A percentile compares a stretch with the other conserved stretches of the same genome.
Evolutionary conservation across 768 basidiomycete genomes (phyloP).

Genomic region (Suillus fuscotomentosus): DNA sequence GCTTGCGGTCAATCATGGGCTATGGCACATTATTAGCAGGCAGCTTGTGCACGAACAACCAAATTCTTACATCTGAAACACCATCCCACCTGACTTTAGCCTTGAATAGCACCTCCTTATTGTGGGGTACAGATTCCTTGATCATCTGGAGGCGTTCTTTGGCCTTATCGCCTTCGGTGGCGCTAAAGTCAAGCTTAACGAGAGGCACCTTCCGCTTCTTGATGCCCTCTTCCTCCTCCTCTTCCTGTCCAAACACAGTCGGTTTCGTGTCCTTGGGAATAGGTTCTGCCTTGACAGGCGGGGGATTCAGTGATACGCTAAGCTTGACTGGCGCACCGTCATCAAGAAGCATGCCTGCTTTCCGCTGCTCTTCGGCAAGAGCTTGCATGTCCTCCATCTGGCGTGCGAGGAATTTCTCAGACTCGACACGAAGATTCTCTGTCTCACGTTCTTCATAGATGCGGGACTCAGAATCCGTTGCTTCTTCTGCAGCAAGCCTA

Average conservation of each 20-base stretch:
- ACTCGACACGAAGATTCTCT: slow-evolving; percentile 84
- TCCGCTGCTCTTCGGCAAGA: slow-evolving; percentile 85
- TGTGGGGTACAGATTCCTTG: slow-evolving; percentile 66
- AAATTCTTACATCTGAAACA: slow-evolving; percentile 69
- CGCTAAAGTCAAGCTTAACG: slow-evolving; percentile 89
- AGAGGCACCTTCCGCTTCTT: slow-evolving; percentile 83
- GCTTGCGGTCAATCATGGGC: slow-evolving; percentile 80
- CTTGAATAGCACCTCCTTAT: slow-evolving; percentile 79
- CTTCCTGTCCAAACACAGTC: slow-evolving; percentile 74
- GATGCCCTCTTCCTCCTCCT: slow-evolving; percentile 78
- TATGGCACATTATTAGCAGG: slow-evolving; percentile 30
- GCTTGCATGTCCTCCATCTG: slow-evolving; percentile 98
- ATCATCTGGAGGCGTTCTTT: slow-evolving; percentile 81
- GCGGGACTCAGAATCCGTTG: slow-evolving; percentile 81
- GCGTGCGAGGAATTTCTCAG: slow-evolving; percentile 88
- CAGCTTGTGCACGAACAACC: slow-evolving; percentile 1
- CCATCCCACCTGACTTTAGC: slow-evolving; percentile 91
- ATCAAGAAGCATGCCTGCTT: slow-evolving; percentile 86
- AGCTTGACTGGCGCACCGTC: slow-evolving; percentile 90
- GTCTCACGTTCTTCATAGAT: slow-evolving; percentile 82
- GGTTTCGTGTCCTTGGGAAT: slow-evolving; percentile 46
- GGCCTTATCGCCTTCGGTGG: slow-evolving; percentile 78
- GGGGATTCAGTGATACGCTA: slow-evolving; percentile 66
- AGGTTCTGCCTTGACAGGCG: slow-evolving; percentile 45
- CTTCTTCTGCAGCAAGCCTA: slow-evolving; percentile 73